These are phyloP conservation scores for Alternaria brassicicola DNA, from an alignment of 2,329 filamentous ascomycete species.

Conservation along the genomic window DNA sequence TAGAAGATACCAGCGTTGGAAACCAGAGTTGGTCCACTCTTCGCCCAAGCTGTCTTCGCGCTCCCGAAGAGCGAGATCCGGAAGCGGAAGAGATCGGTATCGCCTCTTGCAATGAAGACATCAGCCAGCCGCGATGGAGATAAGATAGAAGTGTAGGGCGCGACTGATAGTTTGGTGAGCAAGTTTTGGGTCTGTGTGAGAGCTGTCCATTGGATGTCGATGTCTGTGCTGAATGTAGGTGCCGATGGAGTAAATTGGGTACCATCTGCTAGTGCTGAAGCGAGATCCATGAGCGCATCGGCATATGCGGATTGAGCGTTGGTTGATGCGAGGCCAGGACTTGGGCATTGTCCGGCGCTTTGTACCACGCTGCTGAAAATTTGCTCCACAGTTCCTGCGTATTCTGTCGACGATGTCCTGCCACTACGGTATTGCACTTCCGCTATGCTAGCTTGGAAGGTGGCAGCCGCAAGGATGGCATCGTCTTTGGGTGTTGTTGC, in stretches of 20 bases:
- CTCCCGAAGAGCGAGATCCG: constrained; percentile 28
- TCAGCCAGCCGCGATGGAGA: constrained; percentile 37
- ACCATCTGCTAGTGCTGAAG: constrained; percentile 52
- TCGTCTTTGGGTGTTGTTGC: constrained; percentile 56
- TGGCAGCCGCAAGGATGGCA: constrained; percentile 61
- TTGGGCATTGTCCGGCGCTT: constrained; percentile 56
- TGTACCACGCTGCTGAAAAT: constrained; percentile 42
- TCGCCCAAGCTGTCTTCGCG: constrained; percentile 40
- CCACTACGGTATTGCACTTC: constrained; percentile 63
- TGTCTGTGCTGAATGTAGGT: constrained; percentile 20
- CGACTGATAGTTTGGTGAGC: constrained; percentile 33
- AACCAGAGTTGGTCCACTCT: constrained; percentile 43
- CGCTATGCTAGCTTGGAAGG: constrained; percentile 62
- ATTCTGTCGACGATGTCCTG: constrained; percentile 59
- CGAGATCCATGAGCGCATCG: constrained; percentile 62
- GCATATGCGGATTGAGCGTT: constrained; percentile 61
- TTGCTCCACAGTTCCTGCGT: constrained; percentile 52
- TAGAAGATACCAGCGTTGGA: constrained; percentile 50
- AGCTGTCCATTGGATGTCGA: constrained; percentile 42
- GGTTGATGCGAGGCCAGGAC: constrained; percentile 57
- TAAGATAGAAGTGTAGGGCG: constrained; percentile 22
- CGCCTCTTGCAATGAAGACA: constrained; percentile 42
- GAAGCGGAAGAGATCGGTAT: constrained; percentile 45
- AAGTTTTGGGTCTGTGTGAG: constrained; percentile 39
- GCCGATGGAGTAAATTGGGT: constrained; percentile 20